phyloP scores from a whole-genome alignment of 2,329 filamentous ascomycete species.

The Fusarium chaquense region DNA sequence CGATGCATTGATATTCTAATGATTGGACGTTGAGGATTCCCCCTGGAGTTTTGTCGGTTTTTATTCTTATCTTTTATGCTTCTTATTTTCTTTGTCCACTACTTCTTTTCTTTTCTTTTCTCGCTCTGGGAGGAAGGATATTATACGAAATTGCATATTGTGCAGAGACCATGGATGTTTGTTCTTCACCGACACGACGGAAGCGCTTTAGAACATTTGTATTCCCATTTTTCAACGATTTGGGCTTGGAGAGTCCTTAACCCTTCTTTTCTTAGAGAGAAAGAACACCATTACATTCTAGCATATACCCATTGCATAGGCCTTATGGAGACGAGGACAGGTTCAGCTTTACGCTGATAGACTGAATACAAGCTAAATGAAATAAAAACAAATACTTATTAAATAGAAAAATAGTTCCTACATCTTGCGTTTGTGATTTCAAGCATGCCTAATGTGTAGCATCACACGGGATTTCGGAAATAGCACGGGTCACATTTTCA shows the following conservation, averaged over 20 bases:
- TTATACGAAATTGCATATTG: conserved; percentile 44
- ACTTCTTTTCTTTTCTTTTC: conserved; percentile 2
- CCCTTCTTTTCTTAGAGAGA: conserved; percentile 28
- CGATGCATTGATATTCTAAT: conserved; percentile 36
- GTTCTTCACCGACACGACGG: conserved; percentile 18
- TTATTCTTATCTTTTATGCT: conserved; percentile 3
- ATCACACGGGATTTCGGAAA: neutral
- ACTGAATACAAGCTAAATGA: conserved; percentile 35
- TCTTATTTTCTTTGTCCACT: conserved; percentile 21
- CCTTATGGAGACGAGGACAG: conserved; percentile 47
- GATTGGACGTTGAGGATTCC: conserved; percentile 46
- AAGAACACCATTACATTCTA: conserved; percentile 48
- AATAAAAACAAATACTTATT: conserved; percentile 10
- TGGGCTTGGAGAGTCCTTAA: conserved; percentile 28
- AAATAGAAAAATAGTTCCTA: neutral
- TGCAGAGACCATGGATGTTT: conserved; percentile 30
- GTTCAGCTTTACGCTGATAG: conserved; percentile 38
- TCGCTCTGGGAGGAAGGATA: conserved; percentile 33
- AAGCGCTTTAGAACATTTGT: conserved; percentile 34
- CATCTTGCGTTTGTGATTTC: neutral
- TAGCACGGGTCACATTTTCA: neutral
- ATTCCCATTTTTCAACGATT: conserved; percentile 25
- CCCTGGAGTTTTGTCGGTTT: conserved; percentile 42
- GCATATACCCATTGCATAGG: conserved; percentile 55
- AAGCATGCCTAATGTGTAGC: neutral